phyloP scores from a whole-genome alignment of 179 eudicot species.

The Beta corolliflora region DNA sequence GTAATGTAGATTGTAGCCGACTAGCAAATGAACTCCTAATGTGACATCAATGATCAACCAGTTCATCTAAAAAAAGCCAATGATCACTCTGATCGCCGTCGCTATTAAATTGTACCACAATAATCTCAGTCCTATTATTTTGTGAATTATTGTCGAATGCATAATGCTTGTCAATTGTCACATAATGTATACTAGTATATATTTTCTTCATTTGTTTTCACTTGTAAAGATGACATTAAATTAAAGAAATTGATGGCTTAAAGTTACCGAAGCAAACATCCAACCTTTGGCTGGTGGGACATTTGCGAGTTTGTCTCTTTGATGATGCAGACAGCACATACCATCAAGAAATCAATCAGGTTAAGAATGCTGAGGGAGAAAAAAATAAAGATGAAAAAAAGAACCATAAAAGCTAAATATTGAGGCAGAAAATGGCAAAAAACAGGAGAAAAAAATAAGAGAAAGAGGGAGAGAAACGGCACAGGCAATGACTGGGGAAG shows the following conservation, averaged over 20 bases:
- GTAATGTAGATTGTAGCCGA: background rate
- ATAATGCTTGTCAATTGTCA: conserved; percentile 5
- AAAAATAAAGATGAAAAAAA: too few species aligned
- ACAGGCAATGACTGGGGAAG: conserved; percentile 33
- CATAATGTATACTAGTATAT: background rate
- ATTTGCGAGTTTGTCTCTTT: conserved; percentile 15
- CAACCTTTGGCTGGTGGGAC: conserved; percentile 24
- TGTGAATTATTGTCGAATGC: background rate
- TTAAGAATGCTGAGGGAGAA: background rate
- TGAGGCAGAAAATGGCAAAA: background rate
- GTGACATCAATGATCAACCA: background rate
- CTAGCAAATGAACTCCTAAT: background rate
- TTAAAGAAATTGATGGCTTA: background rate
- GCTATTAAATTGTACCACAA: background rate
- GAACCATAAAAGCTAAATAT: background rate
- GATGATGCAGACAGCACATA: conserved; percentile 20
- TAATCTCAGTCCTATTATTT: background rate
- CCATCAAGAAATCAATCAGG: conserved; percentile 15
- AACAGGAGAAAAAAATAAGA: background rate
- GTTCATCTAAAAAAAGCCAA: background rate
- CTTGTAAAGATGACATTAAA: conserved; percentile 2
- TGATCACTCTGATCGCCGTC: background rate
- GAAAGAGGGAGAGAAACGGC: background rate
- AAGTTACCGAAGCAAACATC: conserved; percentile 16
- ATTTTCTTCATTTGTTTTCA: background rate